Conservation (phyloP, 768 basidiomycete genomes). For the Pulveroboletus sp. region DNA sequence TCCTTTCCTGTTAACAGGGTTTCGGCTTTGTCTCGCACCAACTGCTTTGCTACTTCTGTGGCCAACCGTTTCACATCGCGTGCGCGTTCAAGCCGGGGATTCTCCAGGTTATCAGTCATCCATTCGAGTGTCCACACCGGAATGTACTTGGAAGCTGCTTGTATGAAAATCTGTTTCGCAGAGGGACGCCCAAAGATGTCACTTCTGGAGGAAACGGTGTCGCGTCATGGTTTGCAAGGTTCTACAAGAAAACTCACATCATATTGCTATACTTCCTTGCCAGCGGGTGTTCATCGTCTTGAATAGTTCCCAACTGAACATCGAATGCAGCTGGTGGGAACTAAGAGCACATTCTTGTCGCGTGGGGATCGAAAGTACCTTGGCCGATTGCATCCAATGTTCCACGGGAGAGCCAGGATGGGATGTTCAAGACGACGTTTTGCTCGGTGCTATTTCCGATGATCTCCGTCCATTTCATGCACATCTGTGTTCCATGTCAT, state of each 20-base stretch:
- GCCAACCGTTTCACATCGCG: conserved; percentile 1
- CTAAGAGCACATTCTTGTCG: background rate
- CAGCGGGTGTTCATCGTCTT: conserved; percentile 12
- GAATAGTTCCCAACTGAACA: conserved; percentile 35
- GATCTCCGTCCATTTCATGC: conserved; percentile 22
- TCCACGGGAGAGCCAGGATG: conserved; percentile 38
- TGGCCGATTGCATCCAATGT: conserved; percentile 51
- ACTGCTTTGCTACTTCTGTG: background rate
- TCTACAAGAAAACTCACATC: conserved; percentile 2
- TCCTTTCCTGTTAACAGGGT: conserved; percentile 1
- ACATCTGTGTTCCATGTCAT: conserved; percentile 15
- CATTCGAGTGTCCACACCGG: conserved; percentile 26
- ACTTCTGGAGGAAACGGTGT: conserved; percentile 10
- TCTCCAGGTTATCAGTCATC: conserved; percentile 27
- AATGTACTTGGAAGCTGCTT: background rate
- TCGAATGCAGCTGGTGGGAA: conserved; percentile 43
- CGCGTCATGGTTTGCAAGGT: background rate
- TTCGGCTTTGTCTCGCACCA: conserved; percentile 8
- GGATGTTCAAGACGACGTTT: conserved; percentile 22
- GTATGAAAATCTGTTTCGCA: conserved; percentile 10
- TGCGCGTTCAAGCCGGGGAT: conserved; percentile 12
- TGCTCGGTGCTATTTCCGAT: conserved; percentile 6
- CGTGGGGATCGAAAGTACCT: conserved; percentile 27
- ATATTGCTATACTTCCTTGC: conserved; percentile 11
- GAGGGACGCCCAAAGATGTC: conserved; percentile 21